phyloP scores from a whole-genome alignment of 805 yeast species.

The Starmerella apis region DNA sequence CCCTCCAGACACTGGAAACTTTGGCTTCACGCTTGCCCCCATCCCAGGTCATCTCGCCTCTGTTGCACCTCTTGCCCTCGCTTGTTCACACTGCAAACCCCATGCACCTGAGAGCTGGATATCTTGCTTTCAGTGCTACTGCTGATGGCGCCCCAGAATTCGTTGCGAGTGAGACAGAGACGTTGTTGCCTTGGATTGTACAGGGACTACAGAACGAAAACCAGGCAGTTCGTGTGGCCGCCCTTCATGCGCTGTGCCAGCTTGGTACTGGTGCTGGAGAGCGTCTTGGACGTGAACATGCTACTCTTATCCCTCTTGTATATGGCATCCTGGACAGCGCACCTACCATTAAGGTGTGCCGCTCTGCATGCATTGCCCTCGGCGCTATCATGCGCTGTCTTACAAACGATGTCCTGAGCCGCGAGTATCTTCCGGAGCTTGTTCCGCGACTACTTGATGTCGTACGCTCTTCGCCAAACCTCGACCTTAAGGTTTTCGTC shows the following conservation, averaged over 20 bases:
- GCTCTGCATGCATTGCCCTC: conserved; percentile 79
- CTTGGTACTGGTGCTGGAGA: conserved; percentile 79
- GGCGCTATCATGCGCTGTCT: conserved; percentile 89
- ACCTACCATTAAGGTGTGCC: conserved; percentile 69
- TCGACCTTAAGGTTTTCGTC: conserved; percentile 43
- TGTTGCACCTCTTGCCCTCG: conserved; percentile 42
- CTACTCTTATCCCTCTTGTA: conserved; percentile 69
- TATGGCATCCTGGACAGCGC: conserved; percentile 82
- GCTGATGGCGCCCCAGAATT: conserved; percentile 93
- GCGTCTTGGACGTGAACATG: conserved; percentile 73
- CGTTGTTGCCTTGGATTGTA: conserved; percentile 60
- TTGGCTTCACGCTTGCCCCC: conserved; percentile 84
- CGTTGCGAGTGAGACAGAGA: conserved; percentile 61
- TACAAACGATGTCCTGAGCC: conserved; percentile 71
- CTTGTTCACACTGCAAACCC: conserved; percentile 45
- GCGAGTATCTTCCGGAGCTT: conserved; percentile 70
- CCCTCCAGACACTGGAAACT: conserved; percentile 66
- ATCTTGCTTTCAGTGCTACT: conserved; percentile 69
- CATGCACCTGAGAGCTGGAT: conserved; percentile 77
- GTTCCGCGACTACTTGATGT: conserved; percentile 81
- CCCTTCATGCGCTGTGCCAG: conserved; percentile 67
- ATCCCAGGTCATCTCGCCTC: conserved; percentile 74
- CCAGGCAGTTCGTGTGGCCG: conserved; percentile 70
- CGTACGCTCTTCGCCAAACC: conserved; percentile 60
- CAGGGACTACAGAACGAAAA: conserved; percentile 69